Base-by-base conservation (phyloP, 2,329 filamentous ascomycete genomes). In the Cladorrhinum sp. region DNA sequence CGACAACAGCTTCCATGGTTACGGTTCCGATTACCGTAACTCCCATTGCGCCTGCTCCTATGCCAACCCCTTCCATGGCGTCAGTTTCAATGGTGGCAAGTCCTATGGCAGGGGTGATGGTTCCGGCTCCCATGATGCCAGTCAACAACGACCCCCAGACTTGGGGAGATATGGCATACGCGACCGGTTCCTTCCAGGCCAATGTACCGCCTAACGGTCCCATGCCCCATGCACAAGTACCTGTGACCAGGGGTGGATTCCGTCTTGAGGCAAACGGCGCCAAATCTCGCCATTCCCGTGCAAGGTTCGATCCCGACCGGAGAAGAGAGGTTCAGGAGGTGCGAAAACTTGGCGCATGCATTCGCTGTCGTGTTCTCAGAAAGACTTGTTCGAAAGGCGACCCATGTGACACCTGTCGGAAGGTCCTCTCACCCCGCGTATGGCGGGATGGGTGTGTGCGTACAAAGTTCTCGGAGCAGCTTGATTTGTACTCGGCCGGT, bases 381-480 rank as follows among this genome's bases (percentile, higher is more conserved):
- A 89, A 89, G 73, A 86, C 84, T 1, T 89, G 86, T 67, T 86
- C 84, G n/a, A 82, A 80, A 61, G 86, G 84, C 30, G 82, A 79
- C 6, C 85, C 86, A 0, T 89, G 86, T 65, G 80, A 83, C 57
- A 85, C 85, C 1, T 89, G 86, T 64, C 80, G 81, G 62, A 87
- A 85, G 67, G 85, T 89, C 0, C 74, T 88, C 42, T 80, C 82
- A 2, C 85, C 86, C 0, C 80, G 86, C 8, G 80, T 88, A n/a
- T 89, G 86, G 86, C 82, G 81, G 62, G 82, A 81, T 2, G 83
- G 84, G 9, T 89, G 86, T 68, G 81, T 87, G 23, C 80, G 86
- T 52, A 86, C 84, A 7, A 82, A 84, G 57, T 76, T 88, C 20
- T 82, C 83, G 7, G 84, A 87, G 63, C 81, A 85, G 63, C 76